Evolutionary conservation across 179 eudicot species (phyloP).

Genomic region (Spergularia azorica): DNA sequence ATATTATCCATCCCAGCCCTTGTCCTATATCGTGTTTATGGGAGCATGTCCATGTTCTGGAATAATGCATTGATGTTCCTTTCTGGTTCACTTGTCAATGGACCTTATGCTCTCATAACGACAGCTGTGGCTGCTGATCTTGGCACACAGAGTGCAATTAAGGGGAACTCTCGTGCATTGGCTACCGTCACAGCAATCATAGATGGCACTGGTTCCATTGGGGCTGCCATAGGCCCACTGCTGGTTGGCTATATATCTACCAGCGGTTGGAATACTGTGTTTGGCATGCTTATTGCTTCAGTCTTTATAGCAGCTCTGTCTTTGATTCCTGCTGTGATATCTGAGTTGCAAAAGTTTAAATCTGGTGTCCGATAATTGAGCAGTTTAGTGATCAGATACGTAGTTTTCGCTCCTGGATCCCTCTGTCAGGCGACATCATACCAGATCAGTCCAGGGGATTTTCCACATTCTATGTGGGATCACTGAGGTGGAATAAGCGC

Average conservation of each 20-base stretch:
- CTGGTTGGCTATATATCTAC: slow-evolving; percentile 86
- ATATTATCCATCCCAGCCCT: slow-evolving; percentile 72
- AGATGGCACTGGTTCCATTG: slow-evolving; percentile 94
- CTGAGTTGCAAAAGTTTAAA: slow-evolving; percentile 56
- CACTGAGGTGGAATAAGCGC: not conserved
- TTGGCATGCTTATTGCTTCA: slow-evolving; percentile 75
- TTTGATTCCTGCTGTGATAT: slow-evolving; percentile 59
- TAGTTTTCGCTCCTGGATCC: slow-evolving; percentile 10
- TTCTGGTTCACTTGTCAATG: slow-evolving; percentile 79
- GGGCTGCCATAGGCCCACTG: slow-evolving; percentile 95
- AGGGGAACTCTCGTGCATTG: slow-evolving; percentile 78
- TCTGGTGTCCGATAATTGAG: slow-evolving; percentile 24
- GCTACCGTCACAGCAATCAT: slow-evolving; percentile 94
- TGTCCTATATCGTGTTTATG: slow-evolving; percentile 64
- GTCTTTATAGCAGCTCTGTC: slow-evolving; percentile 58
- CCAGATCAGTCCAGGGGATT: slow-evolving; percentile 6
- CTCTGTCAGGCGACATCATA: slow-evolving; percentile 8
- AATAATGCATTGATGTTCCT: slow-evolving; percentile 62
- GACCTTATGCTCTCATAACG: slow-evolving; percentile 91
- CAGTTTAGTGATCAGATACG: slow-evolving; percentile 8
- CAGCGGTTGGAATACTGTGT: slow-evolving; percentile 87
- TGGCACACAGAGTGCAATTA: slow-evolving; percentile 67
- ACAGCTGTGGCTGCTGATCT: slow-evolving; percentile 93
- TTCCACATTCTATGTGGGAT: not conserved
- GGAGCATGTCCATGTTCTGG: slow-evolving; percentile 58